Evolutionary conservation across 192 early-diverging fungal species (phyloP).

Genomic region (Haplosporangium gracile): DNA sequence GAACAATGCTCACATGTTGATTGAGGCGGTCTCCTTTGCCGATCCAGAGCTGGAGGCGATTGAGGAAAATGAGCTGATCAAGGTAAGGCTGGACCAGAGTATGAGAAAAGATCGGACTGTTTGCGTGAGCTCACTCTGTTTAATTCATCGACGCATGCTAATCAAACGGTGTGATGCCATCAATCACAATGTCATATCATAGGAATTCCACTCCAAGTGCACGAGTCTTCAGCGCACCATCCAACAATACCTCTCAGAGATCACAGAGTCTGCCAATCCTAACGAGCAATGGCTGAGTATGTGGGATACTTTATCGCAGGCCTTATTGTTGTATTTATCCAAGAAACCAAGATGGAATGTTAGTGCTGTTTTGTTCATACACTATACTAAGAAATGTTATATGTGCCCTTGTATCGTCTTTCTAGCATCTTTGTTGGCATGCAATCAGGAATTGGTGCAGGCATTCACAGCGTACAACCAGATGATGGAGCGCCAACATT

Average conservation of each 20-base stretch:
- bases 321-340: not conserved
- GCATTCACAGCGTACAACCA: slow-evolving; percentile 69
- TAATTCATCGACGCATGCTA: not conserved
- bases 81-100: slow-evolving; percentile 38
- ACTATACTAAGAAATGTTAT: not conserved
- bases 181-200: not conserved
- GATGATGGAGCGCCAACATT: slow-evolving; percentile 65
- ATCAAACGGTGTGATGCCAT: not conserved
- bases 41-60: slow-evolving; percentile 67
- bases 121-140: not conserved
- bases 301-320: not conserved
- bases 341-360: not conserved
- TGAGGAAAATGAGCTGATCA: slow-evolving; percentile 65
- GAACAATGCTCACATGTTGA: slow-evolving; percentile 65
- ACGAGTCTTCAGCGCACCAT: slow-evolving; percentile 57
- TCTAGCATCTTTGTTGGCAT: slow-evolving; percentile 62
- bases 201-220: slow-evolving; percentile 71
- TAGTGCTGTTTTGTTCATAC: not conserved
- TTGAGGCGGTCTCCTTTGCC: slow-evolving; percentile 65
- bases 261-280: slow-evolving; percentile 49
- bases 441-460: slow-evolving; percentile 65
- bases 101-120: not conserved
- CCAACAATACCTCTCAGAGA: slow-evolving; percentile 56
- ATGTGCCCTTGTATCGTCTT: not conserved
- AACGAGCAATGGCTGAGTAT: slow-evolving; percentile 64